These are phyloP conservation scores for Xylaria sp. DNA, from an alignment of 2,329 filamentous ascomycete genomes.

Conservation along the genomic window DNA sequence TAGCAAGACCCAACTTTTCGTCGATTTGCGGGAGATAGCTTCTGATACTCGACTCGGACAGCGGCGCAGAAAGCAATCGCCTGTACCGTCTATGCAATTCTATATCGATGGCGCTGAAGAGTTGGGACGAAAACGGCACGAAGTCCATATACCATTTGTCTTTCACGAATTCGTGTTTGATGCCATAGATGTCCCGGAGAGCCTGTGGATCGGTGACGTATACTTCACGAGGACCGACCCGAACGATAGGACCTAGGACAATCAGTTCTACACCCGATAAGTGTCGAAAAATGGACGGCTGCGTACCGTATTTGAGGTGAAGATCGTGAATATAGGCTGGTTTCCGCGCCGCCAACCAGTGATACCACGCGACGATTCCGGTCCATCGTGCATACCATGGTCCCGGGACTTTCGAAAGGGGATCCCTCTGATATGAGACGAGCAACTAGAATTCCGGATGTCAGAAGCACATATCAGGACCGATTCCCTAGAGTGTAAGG, in stretches of 20 bases:
- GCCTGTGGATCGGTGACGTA: conserved; percentile 23
- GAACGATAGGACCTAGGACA: conserved; percentile 27
- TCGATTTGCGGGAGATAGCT: conserved; percentile 32
- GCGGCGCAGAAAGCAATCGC: conserved; percentile 37
- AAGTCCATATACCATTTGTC: conserved; percentile 20
- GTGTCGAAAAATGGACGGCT: neutral
- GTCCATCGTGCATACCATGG: conserved; percentile 23
- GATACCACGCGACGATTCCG: conserved; percentile 9
- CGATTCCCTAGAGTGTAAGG: no score
- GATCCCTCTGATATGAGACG: conserved; percentile 7
- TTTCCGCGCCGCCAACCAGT: conserved; percentile 12
- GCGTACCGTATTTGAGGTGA: conserved; percentile 28
- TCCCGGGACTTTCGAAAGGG: conserved; percentile 19
- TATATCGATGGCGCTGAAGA: conserved; percentile 39
- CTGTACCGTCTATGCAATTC: conserved; percentile 36
- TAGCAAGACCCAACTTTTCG: conserved; percentile 35
- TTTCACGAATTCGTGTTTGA: conserved; percentile 28
- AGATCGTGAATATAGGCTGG: conserved; percentile 24
- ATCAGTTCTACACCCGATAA: neutral
- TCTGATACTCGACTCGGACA: conserved; percentile 36
- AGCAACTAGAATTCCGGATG: conserved; percentile 2
- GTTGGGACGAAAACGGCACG: conserved; percentile 17
- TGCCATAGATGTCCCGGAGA: conserved; percentile 22
- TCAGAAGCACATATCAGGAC: neutral
- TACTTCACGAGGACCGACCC: conserved; percentile 26